Evolutionary conservation across 441 rosid genomes (phyloP), one percentile per base, ranked within the genome.

Genomic region (Croton laevigatus): DNA sequence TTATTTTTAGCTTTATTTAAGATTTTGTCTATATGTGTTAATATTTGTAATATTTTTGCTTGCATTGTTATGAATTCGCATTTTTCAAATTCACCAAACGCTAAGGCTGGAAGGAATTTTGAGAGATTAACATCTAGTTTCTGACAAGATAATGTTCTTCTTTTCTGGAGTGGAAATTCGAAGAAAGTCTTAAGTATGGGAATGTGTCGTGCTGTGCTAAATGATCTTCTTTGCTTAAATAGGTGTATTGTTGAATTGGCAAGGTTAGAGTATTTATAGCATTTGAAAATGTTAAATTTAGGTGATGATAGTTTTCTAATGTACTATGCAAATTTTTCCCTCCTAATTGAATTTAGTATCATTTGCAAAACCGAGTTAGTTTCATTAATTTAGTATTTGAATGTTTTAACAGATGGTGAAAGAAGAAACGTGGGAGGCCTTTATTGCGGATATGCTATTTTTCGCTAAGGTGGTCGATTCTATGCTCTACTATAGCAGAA

Each of bases 351-450:
- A 9, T 38, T 52, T 53, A 11, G 49, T 37, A 16, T 45, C 40
- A 16, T 17, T 58, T 65, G 14, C 22, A 61, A 51, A 51, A 5
- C n/a, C 1, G 45, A 16, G 69, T 34, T 34, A 5, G 9, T 17
- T 45, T 27, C 32, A 27, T 27, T 16, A 22, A 34, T 46, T 60
- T 1, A 62, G 14, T 55, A 22, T 62, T 46, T 53, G 53, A 16
- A 19, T 71, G 17, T 42, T 58, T n/a, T 22, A 59, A 73, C 76
- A 93, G 98, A 65, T 79, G 38, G 88, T 82, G 71, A 87, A 79
- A 71, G 90, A 81, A 59, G 98, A 94, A 79, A 83, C 94, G 36
- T 88, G 94, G 97, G 98, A 94, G 69, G 90, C 85, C 19, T 81
- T 87, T 65, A 68, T 88, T 74, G 84, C 85, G 12, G 88, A 91